These are phyloP conservation scores for Tricholoma bakamatsutake DNA, from an alignment of 768 basidiomycete genomes.

Conservation along the genomic window DNA sequence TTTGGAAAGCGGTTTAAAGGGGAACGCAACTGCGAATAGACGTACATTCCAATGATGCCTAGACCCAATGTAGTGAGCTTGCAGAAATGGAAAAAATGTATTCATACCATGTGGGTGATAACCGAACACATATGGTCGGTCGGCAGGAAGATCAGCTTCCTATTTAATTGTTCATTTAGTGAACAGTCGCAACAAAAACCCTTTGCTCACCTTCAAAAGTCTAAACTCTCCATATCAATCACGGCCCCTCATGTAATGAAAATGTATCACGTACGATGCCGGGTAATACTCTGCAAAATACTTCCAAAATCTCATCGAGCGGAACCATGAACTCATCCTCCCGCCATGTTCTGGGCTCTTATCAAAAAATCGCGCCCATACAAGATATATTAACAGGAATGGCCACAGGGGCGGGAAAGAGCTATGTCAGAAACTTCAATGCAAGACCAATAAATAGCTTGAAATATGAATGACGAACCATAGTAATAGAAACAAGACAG, in stretches of 20 bases:
- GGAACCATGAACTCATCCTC: slow-evolving; percentile 68
- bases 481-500: slow-evolving; percentile 68
- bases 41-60: slow-evolving; percentile 98
- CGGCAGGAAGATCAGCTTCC: slow-evolving; percentile 89
- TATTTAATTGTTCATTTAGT: slow-evolving; percentile 22
- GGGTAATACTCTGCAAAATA: slow-evolving; percentile 94
- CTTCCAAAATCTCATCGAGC: slow-evolving; percentile 67
- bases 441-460: background rate
- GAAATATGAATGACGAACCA: slow-evolving; percentile 48
- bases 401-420: slow-evolving; percentile 91
- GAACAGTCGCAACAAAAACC: background rate
- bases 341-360: slow-evolving; percentile 69
- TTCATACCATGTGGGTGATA: slow-evolving; percentile 92
- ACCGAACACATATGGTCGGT: slow-evolving; percentile 93
- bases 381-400: slow-evolving; percentile 63
- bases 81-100: background rate
- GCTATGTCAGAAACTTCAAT: slow-evolving; percentile 34
- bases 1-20: background rate
- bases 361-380: slow-evolving; percentile 79
- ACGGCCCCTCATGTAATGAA: slow-evolving; percentile 3
- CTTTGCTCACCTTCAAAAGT: background rate
- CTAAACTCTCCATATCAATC: background rate
- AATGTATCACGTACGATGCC: slow-evolving; percentile 58
- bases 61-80: slow-evolving; percentile 6
- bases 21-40: slow-evolving; percentile 7